Base-by-base conservation (phyloP, 2,329 filamentous ascomycete species). In the Oidium heveae region DNA sequence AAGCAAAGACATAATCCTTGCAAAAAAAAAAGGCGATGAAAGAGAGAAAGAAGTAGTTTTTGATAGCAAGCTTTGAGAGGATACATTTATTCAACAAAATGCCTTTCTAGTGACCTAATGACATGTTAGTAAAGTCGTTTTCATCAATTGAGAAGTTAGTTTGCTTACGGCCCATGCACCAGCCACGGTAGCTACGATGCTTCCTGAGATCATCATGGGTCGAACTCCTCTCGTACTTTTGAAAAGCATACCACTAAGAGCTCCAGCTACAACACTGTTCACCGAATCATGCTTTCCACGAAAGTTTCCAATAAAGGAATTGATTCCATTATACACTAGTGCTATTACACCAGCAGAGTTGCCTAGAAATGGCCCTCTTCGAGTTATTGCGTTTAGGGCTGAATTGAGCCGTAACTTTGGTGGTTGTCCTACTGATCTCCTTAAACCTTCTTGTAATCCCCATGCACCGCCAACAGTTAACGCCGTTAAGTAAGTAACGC, bases 311-410 rank as follows among this genome's bases (percentile, higher is more conserved):
- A 94, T 79, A 55, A 78, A 78, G 34, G 85, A 91, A 71, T 94
- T 94, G 68, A 91, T 74, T 55, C 85, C 84, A 70, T 96, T 98
- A 71, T 98, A 98, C 54, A 87, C 80, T 74, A 98, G 88, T 36
- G 93, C 91, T 54, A 98, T 80, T 36, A 96, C 89, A 65, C 87
- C 91, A 0, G 89, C 89, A 34, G 86, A 94, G 73, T 98, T 98
- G 46, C 91, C 91, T 61, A 98, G 69, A 70, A 95, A 98, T 13
- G 91, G 91, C 3, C 91, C 91, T 68, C 91, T 75, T 64, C 91
- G 73, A 57, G 91, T 98, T 58, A 98, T 80, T 55, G 87, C 86
- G 72, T 98, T 98, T 61, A 98, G 77, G 22, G 94, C 86, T 57
- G 84, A 85, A 74, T 98, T 98, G 59, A 98, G 74, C 58, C 87